A percentile compares a stretch with the other conserved stretches of the same genome.
Evolutionary conservation across 257 asterid species (phyloP).

Genomic region (Phtheirospermum japonicum): DNA sequence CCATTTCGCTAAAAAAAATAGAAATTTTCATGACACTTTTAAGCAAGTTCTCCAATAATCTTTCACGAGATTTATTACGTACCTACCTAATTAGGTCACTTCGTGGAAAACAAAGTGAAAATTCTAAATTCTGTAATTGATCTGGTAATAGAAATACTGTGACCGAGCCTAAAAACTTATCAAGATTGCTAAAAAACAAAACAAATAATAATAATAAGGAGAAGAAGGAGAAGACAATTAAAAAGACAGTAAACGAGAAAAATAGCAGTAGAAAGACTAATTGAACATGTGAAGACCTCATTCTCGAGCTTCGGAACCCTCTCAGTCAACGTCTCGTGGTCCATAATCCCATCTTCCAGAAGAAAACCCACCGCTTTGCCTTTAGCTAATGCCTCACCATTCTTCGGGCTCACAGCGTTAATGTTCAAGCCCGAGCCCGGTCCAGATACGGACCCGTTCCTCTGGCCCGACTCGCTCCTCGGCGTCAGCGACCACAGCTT

Average conservation of each 20-base stretch:
- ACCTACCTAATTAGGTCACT: constrained; percentile 8
- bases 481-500: constrained; percentile 72
- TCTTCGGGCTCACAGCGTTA: constrained; percentile 43
- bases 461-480: constrained; percentile 50
- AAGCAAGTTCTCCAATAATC: no score
- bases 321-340: constrained; percentile 47
- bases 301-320: constrained; percentile 61
- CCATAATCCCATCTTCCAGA: constrained; percentile 46
- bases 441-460: constrained; percentile 43
- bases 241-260: background rate
- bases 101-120: background rate
- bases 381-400: constrained; percentile 37
- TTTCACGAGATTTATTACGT: no score
- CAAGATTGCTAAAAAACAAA: no score
- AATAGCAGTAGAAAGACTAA: constrained; percentile 5
- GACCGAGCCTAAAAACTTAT: no score
- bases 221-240: no score
- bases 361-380: constrained; percentile 46
- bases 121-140: constrained; percentile 14
- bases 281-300: constrained; percentile 54
- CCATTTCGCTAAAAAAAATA: background rate
- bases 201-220: no score
- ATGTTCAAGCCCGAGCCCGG: constrained; percentile 41
- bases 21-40: constrained; percentile 10
- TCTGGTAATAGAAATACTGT: background rate